Base-by-base conservation (phyloP, 2,329 filamentous ascomycete species). In the Pseudogymnoascus sp. region DNA sequence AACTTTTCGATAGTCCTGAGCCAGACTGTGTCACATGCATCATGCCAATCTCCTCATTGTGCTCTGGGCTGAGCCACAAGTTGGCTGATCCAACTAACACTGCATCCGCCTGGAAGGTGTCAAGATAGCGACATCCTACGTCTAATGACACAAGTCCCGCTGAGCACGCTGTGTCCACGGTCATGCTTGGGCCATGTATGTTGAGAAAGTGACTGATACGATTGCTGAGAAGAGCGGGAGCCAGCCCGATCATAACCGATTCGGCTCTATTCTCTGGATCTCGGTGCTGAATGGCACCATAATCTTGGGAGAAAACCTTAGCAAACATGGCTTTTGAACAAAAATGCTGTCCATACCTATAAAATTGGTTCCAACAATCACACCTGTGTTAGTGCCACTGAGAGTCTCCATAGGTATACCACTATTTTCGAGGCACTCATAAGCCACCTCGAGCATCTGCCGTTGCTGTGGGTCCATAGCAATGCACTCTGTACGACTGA, bases 191-290 rank as follows among this genome's bases (percentile, higher is more conserved):
- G 57, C 34, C 62, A 19, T 19, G 39, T n/a, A 85, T 73, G 68
- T 85, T 79, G 69, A 83, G 82, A 63, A 77, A 79, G 69, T 85
- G 80, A 0, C 81, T 83, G 19, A 85, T 19, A 80, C 77, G 36
- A n/a, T 41, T 41, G 14, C 71, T 70, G 4, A 79, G 66, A 68
- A 39, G 36, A 39, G 36, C 36, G 36, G 36, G 36, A 39, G 36
- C 36, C 36, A 39, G 36, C 36, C 36, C 36, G 36, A 39, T 39
- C 36, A 39, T 39, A n/a, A 39, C 36, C 13, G 36, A 39, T n/a
- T 39, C 36, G 36, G 36, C 36, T 39, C 36, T 39, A 39, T 39
- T 39, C 36, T 39, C 36, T 39, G 36, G 36, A 39, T 39, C 36
- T 39, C 36, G 36, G 36, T 39, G 36, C 78, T 73, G 62, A 78